A percentile compares a stretch with the other conserved stretches of the same genome.
These are phyloP conservation scores for Ceratobasidium sp. DNA, from an alignment of 1,284 basidiomycete species.

Conservation along the genomic window DNA sequence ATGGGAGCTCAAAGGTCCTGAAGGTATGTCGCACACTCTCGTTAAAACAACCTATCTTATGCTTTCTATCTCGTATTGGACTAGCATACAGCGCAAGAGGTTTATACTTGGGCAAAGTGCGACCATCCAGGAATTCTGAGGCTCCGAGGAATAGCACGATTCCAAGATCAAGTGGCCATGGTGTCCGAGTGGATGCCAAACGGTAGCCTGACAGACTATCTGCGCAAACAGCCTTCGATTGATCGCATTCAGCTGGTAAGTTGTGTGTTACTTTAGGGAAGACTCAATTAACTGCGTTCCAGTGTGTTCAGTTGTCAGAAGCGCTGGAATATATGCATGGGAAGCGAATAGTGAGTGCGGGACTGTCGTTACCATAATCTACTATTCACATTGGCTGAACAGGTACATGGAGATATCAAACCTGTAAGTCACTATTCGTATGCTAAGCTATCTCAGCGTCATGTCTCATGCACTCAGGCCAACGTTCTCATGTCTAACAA, in stretches of 20 bases:
- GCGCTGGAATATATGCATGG: constrained; percentile 28
- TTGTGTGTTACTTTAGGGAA: neutral
- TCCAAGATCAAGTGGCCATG: neutral
- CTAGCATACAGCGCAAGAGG: constrained; percentile 27
- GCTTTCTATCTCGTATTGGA: too few species aligned
- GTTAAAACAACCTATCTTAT: neutral
- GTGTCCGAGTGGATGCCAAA: constrained; percentile 30
- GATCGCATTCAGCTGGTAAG: constrained; percentile 20
- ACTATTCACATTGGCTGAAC: neutral
- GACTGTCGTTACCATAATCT: too few species aligned
- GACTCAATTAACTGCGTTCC: neutral
- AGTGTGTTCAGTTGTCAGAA: constrained; percentile 24
- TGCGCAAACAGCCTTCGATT: neutral
- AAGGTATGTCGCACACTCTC: constrained; percentile 16
- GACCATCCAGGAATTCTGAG: constrained; percentile 8
- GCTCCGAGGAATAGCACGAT: too few species aligned
- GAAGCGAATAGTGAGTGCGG: constrained; percentile 9
- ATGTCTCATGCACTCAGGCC: neutral
- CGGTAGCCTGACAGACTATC: neutral
- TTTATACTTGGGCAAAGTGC: constrained; percentile 40
- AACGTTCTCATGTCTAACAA: constrained; percentile 29
- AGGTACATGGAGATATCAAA: constrained; percentile 39
- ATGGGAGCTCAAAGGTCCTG: neutral
- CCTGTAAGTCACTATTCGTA: neutral
- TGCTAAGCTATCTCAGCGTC: neutral